Base-by-base conservation (phyloP, 805 yeast species). In the Yarrowia sp. region DNA sequence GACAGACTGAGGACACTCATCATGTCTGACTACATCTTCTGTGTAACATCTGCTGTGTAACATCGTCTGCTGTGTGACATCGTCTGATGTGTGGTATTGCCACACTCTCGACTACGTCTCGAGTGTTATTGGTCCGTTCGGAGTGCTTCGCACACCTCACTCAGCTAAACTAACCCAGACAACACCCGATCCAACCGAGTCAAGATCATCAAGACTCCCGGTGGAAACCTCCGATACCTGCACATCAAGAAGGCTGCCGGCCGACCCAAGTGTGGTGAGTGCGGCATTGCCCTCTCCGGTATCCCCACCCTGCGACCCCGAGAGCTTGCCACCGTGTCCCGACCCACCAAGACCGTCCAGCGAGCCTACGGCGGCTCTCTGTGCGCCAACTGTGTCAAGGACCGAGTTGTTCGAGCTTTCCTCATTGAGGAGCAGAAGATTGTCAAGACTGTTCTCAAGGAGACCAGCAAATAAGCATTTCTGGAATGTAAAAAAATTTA, bases 321-420 rank as follows among this genome's bases (percentile, higher is more conserved):
- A 86, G 86, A 92, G 86, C 93, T 91, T 87, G 98, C 98, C 78
- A 84, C 85, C 77, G 87, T 94, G 77, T 92, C 98, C 76, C 93
- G 90, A 87, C 92, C 97, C 80, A 90, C 89, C 87, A 95, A 95
- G 89, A 90, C 97, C 77, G 99, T 95, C 77, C 93, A 94, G 81
- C 95, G 99, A 89, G 93, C 97, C 78, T 95, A 95, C 94, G 99
- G 99, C 87, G 99, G 99, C 91, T 80, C 90, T 90, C 87, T 92
- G 95, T 87, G 97, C 94, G 83, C 92, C 87, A 73, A 72, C 91
- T 92, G 97, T 87, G 98, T 94, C 82, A 94, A 94, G 90, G 97
- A 94, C 86, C 92, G 98, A 89, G 89, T 95, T 79, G 94, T 94
- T 82, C 94, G 99, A 87, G 98, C 99, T 80, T 95, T 95, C 92